Evolutionary conservation across 2,329 filamentous ascomycete species (phyloP).

Genomic region (Cryoendolithus antarcticus): DNA sequence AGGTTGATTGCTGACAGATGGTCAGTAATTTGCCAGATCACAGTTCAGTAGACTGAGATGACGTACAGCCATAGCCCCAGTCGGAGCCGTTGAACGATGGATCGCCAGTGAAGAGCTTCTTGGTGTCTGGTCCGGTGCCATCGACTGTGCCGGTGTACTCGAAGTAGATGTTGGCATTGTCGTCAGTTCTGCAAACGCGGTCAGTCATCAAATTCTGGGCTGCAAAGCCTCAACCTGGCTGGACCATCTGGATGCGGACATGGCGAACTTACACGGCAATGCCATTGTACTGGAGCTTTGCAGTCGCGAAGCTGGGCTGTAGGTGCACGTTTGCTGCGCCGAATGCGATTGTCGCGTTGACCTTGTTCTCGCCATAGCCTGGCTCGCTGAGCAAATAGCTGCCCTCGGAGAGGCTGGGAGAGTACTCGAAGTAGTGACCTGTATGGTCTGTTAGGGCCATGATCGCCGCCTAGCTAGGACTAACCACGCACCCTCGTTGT

Average conservation of each 20-base stretch:
- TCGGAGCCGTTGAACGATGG: neutral
- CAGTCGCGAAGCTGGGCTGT: neutral
- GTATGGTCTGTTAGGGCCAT: too few relatives aligned
- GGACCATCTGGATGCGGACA: too few relatives aligned
- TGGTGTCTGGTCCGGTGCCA: neutral
- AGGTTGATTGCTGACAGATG: neutral
- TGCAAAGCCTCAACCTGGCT: too few relatives aligned
- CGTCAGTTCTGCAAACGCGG: neutral
- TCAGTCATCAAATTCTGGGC: too few relatives aligned
- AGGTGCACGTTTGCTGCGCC: neutral
- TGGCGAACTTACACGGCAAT: neutral
- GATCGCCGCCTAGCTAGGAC: too few relatives aligned
- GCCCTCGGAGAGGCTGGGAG: neutral
- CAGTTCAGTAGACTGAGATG: too few relatives aligned
- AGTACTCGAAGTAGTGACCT: slow-evolving; percentile 1
- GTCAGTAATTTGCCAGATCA: neutral
- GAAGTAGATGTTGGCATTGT: neutral
- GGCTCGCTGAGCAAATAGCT: slow-evolving; percentile 1
- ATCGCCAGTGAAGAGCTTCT: neutral
- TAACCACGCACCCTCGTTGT: neutral
- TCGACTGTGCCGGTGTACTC: neutral
- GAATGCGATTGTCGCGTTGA: neutral
- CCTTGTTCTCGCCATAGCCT: neutral
- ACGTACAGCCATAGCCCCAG: neutral
- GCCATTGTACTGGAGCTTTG: slow-evolving; percentile 1